Conservation (phyloP, 1,284 basidiomycete genomes). For the Sporisorium iseilematis-ciliati region DNA sequence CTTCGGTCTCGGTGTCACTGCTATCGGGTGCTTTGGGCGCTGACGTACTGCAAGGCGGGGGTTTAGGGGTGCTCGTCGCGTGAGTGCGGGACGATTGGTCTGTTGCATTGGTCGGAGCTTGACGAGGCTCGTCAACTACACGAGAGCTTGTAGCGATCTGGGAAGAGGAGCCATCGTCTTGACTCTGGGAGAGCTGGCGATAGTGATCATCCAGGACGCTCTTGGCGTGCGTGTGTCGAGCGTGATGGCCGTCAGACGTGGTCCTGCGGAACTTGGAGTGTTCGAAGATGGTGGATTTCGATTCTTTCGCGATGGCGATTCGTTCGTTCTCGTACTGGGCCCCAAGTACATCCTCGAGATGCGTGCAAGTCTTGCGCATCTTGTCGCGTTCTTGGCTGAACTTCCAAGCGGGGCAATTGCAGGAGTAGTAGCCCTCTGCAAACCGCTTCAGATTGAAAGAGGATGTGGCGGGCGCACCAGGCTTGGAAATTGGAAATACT, state of each 20-base stretch:
- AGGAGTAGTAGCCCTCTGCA: slow-evolving; percentile 72
- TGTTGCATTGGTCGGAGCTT: not conserved
- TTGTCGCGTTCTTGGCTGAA: slow-evolving; percentile 73
- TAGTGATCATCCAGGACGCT: slow-evolving; percentile 40
- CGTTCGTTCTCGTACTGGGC: slow-evolving; percentile 73
- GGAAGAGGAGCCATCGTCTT: slow-evolving; percentile 9
- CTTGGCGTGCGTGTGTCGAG: slow-evolving; percentile 40
- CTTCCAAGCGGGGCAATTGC: slow-evolving; percentile 71
- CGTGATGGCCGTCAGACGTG: slow-evolving; percentile 28
- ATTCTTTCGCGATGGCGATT: slow-evolving; percentile 22
- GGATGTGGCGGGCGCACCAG: slow-evolving; percentile 7
- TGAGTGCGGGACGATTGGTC: too few species aligned
- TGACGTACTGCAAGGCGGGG: not conserved
- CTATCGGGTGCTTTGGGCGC: not conserved
- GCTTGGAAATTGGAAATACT: slow-evolving; percentile 22
- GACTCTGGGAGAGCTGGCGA: slow-evolving; percentile 35
- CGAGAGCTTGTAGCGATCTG: not conserved
- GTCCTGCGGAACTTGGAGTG: slow-evolving; percentile 29
- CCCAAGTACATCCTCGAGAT: slow-evolving; percentile 75
- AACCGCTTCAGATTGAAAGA: slow-evolving; percentile 36
- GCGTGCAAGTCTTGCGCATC: slow-evolving; percentile 77
- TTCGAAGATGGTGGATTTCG: slow-evolving; percentile 46
- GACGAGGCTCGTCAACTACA: not conserved
- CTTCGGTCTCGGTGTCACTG: slow-evolving; percentile 44
- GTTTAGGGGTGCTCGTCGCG: not conserved